phyloP scores from a whole-genome alignment of 2,329 filamentous ascomycete species.

The Arachnomyces sp. region DNA sequence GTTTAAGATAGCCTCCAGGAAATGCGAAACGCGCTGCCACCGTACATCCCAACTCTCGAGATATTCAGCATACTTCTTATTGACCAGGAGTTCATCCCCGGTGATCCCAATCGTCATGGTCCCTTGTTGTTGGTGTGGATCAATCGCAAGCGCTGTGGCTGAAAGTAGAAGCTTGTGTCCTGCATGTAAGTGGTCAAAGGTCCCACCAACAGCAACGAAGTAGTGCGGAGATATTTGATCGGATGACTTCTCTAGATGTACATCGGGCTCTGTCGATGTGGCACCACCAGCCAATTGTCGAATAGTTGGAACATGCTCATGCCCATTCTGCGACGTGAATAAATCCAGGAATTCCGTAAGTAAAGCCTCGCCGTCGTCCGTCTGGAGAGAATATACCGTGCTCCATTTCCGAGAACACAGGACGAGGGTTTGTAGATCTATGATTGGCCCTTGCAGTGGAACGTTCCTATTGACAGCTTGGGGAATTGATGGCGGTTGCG shows the following conservation, averaged over 20 bases:
- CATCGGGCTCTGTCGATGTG: slow-evolving; percentile 14
- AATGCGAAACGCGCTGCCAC: slow-evolving; percentile 60
- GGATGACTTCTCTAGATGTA: slow-evolving; percentile 14
- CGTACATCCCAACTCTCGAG: slow-evolving; percentile 75
- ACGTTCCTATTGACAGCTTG: background rate
- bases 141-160: slow-evolving; percentile 68
- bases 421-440: slow-evolving; percentile 47
- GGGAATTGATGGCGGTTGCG: slow-evolving; percentile 18
- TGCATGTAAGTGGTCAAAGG: slow-evolving; percentile 91
- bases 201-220: slow-evolving; percentile 77
- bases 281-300: slow-evolving; percentile 6
- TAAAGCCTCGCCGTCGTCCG: slow-evolving; percentile 56
- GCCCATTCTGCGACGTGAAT: background rate
- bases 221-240: slow-evolving; percentile 38
- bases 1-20: slow-evolving; percentile 58
- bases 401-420: slow-evolving; percentile 54
- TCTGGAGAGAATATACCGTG: slow-evolving; percentile 58
- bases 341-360: slow-evolving; percentile 34
- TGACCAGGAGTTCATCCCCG: slow-evolving; percentile 73
- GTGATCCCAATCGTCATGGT: slow-evolving; percentile 77
- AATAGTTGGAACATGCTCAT: background rate
- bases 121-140: slow-evolving; percentile 40
- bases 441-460: slow-evolving; percentile 12
- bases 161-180: slow-evolving; percentile 95
- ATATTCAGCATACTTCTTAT: slow-evolving; percentile 78